phyloP scores from a whole-genome alignment of 306 rosid genomes.

The Begonia loranthoides region DNA sequence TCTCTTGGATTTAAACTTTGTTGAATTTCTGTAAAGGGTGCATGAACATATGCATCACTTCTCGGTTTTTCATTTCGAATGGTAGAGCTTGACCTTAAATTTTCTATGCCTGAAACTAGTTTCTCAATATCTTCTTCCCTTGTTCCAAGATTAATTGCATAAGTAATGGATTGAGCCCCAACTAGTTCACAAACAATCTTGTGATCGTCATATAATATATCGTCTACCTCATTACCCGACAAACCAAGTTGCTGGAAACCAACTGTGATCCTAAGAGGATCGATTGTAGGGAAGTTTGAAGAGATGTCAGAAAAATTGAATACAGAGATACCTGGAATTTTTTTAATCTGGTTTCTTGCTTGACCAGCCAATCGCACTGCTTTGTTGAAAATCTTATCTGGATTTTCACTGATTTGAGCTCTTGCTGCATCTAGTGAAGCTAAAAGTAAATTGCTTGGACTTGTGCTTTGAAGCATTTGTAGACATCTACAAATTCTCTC shows the following conservation, averaged over 20 bases:
- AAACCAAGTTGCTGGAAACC: constrained; percentile 66
- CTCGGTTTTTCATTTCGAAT: constrained; percentile 15
- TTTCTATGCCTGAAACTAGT: constrained; percentile 47
- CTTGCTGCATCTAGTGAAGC: constrained; percentile 89
- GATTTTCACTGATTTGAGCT: constrained; percentile 65
- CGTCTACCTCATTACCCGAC: constrained; percentile 81
- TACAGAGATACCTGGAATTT: constrained; percentile 40
- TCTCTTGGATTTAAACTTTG: constrained; percentile 65
- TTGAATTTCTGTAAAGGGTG: constrained; percentile 35
- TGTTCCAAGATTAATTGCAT: constrained; percentile 65
- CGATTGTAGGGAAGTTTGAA: constrained; percentile 28
- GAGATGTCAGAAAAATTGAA: constrained; percentile 38
- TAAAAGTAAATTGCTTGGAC: constrained; percentile 83
- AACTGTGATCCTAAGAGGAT: constrained; percentile 65
- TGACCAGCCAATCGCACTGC: constrained; percentile 43
- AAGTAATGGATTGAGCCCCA: constrained; percentile 53
- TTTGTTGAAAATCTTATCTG: constrained; percentile 31
- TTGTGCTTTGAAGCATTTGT: constrained; percentile 74
- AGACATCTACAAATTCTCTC: constrained; percentile 57
- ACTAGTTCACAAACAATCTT: constrained; percentile 67
- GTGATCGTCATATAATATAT: constrained; percentile 34
- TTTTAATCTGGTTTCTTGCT: constrained; percentile 26
- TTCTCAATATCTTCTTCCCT: constrained; percentile 43
- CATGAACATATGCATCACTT: constrained; percentile 1
- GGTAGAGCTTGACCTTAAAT: constrained; percentile 23